Evolutionary conservation across 2,329 filamentous ascomycete species (phyloP).

Genomic region (Sclerotinia subarctica): DNA sequence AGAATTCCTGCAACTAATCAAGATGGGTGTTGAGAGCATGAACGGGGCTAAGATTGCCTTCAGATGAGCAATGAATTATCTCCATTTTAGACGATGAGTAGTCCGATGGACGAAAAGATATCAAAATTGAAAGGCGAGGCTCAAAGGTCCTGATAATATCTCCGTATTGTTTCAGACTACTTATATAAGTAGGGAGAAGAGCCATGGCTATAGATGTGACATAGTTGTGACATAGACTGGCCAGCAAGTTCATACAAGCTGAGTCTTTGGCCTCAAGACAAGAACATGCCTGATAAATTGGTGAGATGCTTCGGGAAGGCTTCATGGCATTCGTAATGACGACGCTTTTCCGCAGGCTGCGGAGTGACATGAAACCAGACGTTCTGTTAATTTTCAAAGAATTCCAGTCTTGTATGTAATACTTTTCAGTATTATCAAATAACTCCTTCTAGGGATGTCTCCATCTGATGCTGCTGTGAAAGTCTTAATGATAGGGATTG

Average conservation of each 20-base stretch:
- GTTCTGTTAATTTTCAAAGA: neutral
- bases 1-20: conserved; percentile 13
- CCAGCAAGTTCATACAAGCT: too few species aligned
- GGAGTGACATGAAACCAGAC: neutral
- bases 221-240: too few species aligned
- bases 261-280: too few species aligned
- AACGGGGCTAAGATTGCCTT: conserved; percentile 1
- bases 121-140: neutral
- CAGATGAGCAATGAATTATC: neutral
- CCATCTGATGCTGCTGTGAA: neutral
- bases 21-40: conserved; percentile 10
- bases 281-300: neutral
- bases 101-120: too few species aligned
- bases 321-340: neutral
- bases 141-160: neutral
- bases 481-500: neutral
- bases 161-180: neutral
- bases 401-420: neutral
- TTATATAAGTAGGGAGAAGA: neutral
- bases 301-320: neutral
- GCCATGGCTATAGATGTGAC: neutral
- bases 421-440: neutral
- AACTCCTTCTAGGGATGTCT: neutral
- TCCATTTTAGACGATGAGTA: neutral
- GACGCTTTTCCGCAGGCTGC: too few species aligned